Evolutionary conservation across 345 rosid genomes (phyloP).

Genomic region (Gynandropsis gynandra): DNA sequence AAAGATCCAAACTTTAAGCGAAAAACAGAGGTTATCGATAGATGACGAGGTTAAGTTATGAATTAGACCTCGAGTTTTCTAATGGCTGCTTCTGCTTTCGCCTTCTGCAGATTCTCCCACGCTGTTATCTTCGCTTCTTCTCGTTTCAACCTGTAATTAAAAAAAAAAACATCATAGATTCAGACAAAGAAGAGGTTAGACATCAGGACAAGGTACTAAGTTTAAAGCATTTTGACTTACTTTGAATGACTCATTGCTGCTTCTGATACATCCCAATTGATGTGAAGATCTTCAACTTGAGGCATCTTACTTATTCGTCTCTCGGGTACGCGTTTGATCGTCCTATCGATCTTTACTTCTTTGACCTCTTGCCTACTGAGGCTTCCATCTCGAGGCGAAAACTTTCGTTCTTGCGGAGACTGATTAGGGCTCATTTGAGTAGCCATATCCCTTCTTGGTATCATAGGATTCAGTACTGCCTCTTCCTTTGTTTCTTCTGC

Average conservation of each 20-base stretch:
- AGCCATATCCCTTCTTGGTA: slow-evolving; percentile 76
- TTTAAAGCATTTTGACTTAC: slow-evolving; percentile 27
- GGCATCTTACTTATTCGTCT: slow-evolving; percentile 44
- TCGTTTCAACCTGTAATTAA: slow-evolving; percentile 70
- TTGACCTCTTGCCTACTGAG: slow-evolving; percentile 47
- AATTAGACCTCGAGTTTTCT: slow-evolving; percentile 70
- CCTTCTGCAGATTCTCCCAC: slow-evolving; percentile 95
- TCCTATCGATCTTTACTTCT: slow-evolving; percentile 71
- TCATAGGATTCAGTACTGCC: slow-evolving; percentile 33
- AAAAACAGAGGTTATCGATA: not conserved
- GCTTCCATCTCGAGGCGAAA: slow-evolving; percentile 19
- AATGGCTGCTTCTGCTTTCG: slow-evolving; percentile 96
- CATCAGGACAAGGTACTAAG: not conserved
- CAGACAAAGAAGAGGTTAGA: not conserved
- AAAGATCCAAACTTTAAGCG: not conserved
- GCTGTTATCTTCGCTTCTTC: slow-evolving; percentile 94
- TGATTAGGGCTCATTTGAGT: slow-evolving; percentile 84
- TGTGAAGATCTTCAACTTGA: slow-evolving; percentile 39
- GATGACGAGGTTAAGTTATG: not conserved
- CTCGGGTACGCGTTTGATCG: slow-evolving; percentile 39
- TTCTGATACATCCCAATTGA: slow-evolving; percentile 60
- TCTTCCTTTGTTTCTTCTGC: slow-evolving; percentile 58
- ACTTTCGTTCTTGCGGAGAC: slow-evolving; percentile 38
- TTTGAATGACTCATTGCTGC: slow-evolving; percentile 51
- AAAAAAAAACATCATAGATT: slow-evolving; percentile 6